These are phyloP conservation scores for Cucumis melo DNA, from an alignment of 306 rosid genomes.

Conservation along the genomic window DNA sequence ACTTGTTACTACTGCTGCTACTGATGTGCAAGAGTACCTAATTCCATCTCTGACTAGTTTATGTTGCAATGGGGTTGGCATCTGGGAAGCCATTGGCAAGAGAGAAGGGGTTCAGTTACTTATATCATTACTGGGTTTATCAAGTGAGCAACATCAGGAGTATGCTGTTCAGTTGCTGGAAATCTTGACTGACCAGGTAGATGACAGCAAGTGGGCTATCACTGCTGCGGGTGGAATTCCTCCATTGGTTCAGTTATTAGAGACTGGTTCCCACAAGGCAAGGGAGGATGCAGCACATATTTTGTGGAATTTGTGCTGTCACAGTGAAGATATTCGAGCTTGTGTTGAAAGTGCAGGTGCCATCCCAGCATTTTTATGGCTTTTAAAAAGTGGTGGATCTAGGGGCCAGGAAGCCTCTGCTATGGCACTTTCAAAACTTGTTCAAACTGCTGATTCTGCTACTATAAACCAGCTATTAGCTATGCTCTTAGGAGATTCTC, in stretches of 20 bases:
- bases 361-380: slow-evolving; percentile 77
- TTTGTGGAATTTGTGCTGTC: slow-evolving; percentile 85
- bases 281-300: slow-evolving; percentile 92
- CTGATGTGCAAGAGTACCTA: slow-evolving; percentile 69
- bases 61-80: slow-evolving; percentile 58
- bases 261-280: slow-evolving; percentile 85
- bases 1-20: slow-evolving; percentile 71
- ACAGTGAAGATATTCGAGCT: slow-evolving; percentile 94
- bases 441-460: slow-evolving; percentile 74
- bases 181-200: slow-evolving; percentile 71
- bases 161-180: slow-evolving; percentile 79
- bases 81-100: slow-evolving; percentile 84
- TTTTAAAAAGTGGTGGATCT: slow-evolving; percentile 69
- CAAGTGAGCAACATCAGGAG: slow-evolving; percentile 97
- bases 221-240: slow-evolving; percentile 99
- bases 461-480: slow-evolving; percentile 82
- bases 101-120: slow-evolving; percentile 94
- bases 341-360: slow-evolving; percentile 78
- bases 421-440: slow-evolving; percentile 75
- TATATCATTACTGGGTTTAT: slow-evolving; percentile 67
- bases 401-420: slow-evolving; percentile 92
- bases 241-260: slow-evolving; percentile 82
- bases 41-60: slow-evolving; percentile 65
- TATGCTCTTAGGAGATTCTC: slow-evolving; percentile 73
- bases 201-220: slow-evolving; percentile 98